Conservation (phyloP, 352 stramenopile species). For the Bremia lactucae region DNA sequence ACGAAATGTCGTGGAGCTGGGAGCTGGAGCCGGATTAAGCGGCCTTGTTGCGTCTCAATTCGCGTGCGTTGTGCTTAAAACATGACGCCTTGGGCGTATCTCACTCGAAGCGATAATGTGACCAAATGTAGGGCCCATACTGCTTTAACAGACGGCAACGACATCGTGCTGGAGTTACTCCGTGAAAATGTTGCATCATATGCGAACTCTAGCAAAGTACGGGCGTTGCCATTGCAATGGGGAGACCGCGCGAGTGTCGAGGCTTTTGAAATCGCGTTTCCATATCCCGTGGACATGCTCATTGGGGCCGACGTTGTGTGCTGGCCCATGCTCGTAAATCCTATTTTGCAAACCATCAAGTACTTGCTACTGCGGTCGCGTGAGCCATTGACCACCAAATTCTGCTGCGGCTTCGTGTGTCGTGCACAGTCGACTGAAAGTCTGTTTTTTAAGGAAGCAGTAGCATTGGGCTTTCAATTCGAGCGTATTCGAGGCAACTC, state of each 20-base stretch:
- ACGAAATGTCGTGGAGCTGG: conserved; percentile 45
- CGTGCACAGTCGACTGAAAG: conserved; percentile 42
- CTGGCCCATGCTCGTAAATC: conserved; percentile 57
- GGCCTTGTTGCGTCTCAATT: conserved; percentile 52
- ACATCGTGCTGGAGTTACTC: conserved; percentile 55
- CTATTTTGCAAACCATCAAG: conserved; percentile 64
- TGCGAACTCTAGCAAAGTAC: conserved; percentile 23
- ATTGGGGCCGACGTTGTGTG: conserved; percentile 64
- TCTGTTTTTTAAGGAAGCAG: conserved; percentile 36
- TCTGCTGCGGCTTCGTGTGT: conserved; percentile 59
- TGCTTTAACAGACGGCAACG: conserved; percentile 57
- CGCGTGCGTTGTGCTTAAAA: conserved; percentile 22
- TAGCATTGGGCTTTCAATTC: conserved; percentile 30
- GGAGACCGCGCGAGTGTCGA: conserved; percentile 32
- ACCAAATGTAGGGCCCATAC: conserved; percentile 23
- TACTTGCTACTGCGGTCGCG: conserved; percentile 32
- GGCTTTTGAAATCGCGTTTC: conserved; percentile 36
- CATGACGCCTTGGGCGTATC: conserved; percentile 1
- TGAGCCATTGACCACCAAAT: conserved; percentile 27
- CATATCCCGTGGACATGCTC: conserved; percentile 39
- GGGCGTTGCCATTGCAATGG: conserved; percentile 35
- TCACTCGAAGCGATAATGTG: conserved; percentile 2
- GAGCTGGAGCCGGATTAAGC: conserved; percentile 41
- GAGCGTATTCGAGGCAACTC: conserved; percentile 20
- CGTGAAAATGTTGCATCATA: conserved; percentile 28